Evolutionary conservation across 2,329 filamentous ascomycete species (phyloP).

Genomic region (Penicillium expansum): DNA sequence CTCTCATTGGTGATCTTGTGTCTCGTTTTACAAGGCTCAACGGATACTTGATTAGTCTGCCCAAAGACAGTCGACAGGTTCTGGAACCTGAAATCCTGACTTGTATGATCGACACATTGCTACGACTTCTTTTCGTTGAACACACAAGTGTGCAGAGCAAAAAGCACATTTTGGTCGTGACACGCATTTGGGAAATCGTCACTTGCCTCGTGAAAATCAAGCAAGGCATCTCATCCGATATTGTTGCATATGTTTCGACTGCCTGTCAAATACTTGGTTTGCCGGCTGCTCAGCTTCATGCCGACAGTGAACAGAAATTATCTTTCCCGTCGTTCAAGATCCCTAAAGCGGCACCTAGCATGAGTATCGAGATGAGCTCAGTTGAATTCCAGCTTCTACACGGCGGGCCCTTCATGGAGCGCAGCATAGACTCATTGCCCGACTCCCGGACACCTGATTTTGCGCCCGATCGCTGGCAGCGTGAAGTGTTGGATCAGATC

Average conservation of each 20-base stretch:
- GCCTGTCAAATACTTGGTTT: constrained; percentile 35
- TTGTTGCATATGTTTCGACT: constrained; percentile 35
- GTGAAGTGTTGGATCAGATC: constrained; percentile 69
- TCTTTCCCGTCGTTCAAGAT: constrained; percentile 25
- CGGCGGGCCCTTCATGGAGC: constrained; percentile 71
- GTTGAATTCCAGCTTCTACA: constrained; percentile 65
- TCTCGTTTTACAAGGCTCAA: constrained; percentile 51
- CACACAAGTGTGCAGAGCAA: constrained; percentile 13
- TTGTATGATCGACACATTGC: constrained; percentile 27
- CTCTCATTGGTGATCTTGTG: not conserved
- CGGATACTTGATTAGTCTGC: constrained; percentile 48
- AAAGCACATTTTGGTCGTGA: constrained; percentile 46
- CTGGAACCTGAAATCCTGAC: constrained; percentile 47
- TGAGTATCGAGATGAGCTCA: constrained; percentile 43
- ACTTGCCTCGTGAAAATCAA: constrained; percentile 24
- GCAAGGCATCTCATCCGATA: constrained; percentile 43
- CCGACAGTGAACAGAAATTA: constrained; percentile 9
- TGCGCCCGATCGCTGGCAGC: constrained; percentile 73
- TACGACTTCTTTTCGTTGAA: constrained; percentile 13
- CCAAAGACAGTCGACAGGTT: constrained; percentile 35
- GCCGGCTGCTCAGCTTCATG: constrained; percentile 19
- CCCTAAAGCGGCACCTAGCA: constrained; percentile 7
- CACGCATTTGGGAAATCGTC: constrained; percentile 6
- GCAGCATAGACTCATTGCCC: constrained; percentile 66
- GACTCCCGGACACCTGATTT: constrained; percentile 67